Evolutionary conservation across 345 rosid species (phyloP), one percentile per base, ranked within the genome.

Genomic region (Camelina neglecta): DNA sequence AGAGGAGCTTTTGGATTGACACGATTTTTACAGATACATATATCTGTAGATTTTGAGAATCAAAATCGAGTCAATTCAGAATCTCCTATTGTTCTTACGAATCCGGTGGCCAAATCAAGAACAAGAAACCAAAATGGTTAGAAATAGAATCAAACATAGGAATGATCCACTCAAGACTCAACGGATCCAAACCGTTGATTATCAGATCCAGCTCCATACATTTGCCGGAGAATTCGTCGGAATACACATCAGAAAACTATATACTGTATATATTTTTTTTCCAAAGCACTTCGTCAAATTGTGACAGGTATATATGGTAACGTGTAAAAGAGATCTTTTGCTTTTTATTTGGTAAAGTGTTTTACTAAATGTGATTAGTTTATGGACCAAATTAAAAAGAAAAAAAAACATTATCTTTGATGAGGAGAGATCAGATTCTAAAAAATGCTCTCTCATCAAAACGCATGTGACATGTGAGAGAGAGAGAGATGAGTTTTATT

Each of bases 401-500:
- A 15, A 18, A 29, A 26, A 4, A 42, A 15, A 31, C 59, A 60
- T 31, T 44, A 44, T 13, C 44, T 23, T 44, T 47, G 6, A 71
- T 47, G 31, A 44, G 48, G 18, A 26, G 29, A 39, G 39, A 76
- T 76, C 58, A 48, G 54, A 59, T 56, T 69, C 74, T 60, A 29
- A 4, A 15, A 53, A 12, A 44, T 65, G 59, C 18, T 51, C 38
- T 35, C 48, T 7, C 21, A 44, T 44, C 49, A 44, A 44, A 44
- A 44, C 47, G 42, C 74, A 53, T 62, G 59, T 76, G 75, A 35
- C 60, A 29, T 66, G 60, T 59, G 59, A 11, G 63, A 48, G 56
- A n/a, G 63, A 48, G 56, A 58, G 39, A 64, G 39, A 64, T 20
- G 48, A 42, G 44, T 24, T 35, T 59, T 29, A 29, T 29, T 4